Evolutionary conservation across 176 grass and related monocot genomes (phyloP).

Genomic region (bread wheat (Triticum aestivum)): IWGSC_CS_RefSeq_v2.1 NC_057811.1:8456163-8456662

Average conservation of each 20-base stretch:
- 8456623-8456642: background rate
- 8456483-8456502: too few species aligned
- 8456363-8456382: background rate
- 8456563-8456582: background rate
- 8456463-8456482: too few species aligned
- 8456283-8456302: constrained; percentile 14
- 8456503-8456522: too few species aligned
- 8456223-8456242: background rate
- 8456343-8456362: constrained; percentile 21
- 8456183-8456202: constrained; percentile 35
- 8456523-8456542: too few species aligned
- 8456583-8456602: background rate
- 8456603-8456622: background rate
- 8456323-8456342: background rate
- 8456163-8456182: background rate
- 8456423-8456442: too few species aligned
- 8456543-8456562: too few species aligned
- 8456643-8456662: background rate
- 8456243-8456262: constrained; percentile 26
- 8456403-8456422: too few species aligned
- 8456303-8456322: constrained; percentile 39
- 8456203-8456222: background rate
- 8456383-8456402: background rate
- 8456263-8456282: constrained; percentile 28
- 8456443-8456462: too few species aligned